Conservation (phyloP, 2,329 filamentous ascomycete species). For the Elsinoe batatas region DNA sequence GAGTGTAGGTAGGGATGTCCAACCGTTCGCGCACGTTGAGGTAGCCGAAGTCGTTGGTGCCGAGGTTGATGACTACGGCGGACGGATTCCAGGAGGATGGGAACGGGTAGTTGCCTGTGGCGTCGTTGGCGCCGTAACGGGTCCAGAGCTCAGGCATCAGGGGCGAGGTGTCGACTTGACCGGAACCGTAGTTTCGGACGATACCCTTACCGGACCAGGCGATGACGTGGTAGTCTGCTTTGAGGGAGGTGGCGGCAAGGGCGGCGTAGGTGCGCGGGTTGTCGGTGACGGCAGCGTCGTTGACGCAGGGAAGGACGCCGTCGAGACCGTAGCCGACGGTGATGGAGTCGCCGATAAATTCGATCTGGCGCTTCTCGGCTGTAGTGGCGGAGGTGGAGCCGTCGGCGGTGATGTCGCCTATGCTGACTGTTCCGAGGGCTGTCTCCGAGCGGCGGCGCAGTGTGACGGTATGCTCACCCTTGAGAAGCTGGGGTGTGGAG, state of each 20-base stretch:
- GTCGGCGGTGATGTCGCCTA: constrained; percentile 25
- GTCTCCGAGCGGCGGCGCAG: constrained; percentile 34
- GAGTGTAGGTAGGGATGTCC: constrained; percentile 63
- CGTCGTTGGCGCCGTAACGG: constrained; percentile 35
- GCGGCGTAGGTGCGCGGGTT: constrained; percentile 36
- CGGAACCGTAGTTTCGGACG: constrained; percentile 31
- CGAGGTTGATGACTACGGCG: constrained; percentile 36
- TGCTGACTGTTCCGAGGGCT: constrained; percentile 26
- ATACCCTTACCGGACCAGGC: constrained; percentile 35
- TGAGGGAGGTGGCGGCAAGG: constrained; percentile 32
- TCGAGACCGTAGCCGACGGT: constrained; percentile 38
- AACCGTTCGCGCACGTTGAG: constrained; percentile 68
- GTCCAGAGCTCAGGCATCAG: constrained; percentile 35
- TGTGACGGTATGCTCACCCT: constrained; percentile 30
- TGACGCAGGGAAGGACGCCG: constrained; percentile 31
- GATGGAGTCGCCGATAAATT: constrained; percentile 39
- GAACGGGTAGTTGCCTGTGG: constrained; percentile 28
- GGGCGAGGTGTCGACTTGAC: constrained; percentile 21
- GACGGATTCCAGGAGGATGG: constrained; percentile 18
- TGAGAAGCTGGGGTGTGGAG: constrained; percentile 22
- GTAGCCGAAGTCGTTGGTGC: constrained; percentile 45
- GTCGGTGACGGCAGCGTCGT: constrained; percentile 32
- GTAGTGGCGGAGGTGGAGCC: constrained; percentile 20
- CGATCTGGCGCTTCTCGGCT: constrained; percentile 29
- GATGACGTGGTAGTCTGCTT: constrained; percentile 35